Evolutionary conservation across 805 yeast genomes (phyloP), one percentile per base, ranked within the genome.

Genomic region (Wickerhamomyces chambardii): DNA sequence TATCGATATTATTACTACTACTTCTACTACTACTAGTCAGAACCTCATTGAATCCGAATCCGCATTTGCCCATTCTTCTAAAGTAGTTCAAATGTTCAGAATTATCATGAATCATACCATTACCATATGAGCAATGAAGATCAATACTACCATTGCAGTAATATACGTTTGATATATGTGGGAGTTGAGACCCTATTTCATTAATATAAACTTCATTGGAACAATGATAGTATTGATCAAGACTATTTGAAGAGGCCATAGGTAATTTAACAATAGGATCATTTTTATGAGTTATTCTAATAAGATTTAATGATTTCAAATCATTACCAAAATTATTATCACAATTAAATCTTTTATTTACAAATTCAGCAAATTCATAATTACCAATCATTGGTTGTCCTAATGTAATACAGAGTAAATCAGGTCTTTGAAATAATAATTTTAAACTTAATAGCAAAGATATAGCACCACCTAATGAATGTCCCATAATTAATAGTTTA

Each of bases 121-220:
- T 39, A 3, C 54, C 53, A 28, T 27, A 17, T 1, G 53, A 37
- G 17, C 56, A 77, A 10, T 64, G 82, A 30, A 87, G 78, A 44
- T 69, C 89, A 1, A 61, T 79, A 34, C 61, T 85, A 36, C 87
- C 87, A 0, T 60, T 68, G 41, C 73, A 87, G 12, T 78, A 87
- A 78, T 73, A 82, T 44, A 85, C 95, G 0, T 80, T 90, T 14
- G 34, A 29, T 5, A 40, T 18, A 1, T 15, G 15, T 6, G 54
- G 52, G 4, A 27, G 6, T 4, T 40, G 44, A 5, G 24, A 28
- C 3, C 49, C 47, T 18, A 39, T 21, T 28, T 48, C 51, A 35
- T 50, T 33, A 14, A 51, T 50, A 33, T 41, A 51, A 8, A 51
- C 40, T 35, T 51, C 55, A 31, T 41, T 40, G 3, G 40, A 34